These are phyloP conservation scores for Beauveria sp. DNA, from an alignment of 2,329 filamentous ascomycete genomes.

Conservation along the genomic window DNA sequence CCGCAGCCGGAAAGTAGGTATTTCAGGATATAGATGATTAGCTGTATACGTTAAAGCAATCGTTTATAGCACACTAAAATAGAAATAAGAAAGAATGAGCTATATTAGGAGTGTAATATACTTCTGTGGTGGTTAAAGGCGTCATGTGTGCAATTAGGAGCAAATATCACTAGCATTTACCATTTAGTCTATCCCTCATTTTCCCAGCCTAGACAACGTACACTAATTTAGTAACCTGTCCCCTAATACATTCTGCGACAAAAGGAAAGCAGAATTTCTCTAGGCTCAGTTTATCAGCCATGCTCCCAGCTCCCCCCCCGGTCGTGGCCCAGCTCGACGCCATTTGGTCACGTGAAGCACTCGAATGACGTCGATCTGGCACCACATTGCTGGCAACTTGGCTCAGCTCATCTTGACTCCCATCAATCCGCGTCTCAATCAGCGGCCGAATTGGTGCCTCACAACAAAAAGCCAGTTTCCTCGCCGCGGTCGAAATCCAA, in stretches of 20 bases:
- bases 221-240: neutral
- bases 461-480: neutral
- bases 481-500: neutral
- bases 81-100: neutral
- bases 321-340: neutral
- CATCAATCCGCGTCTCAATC: conserved; percentile 3
- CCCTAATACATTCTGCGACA: neutral
- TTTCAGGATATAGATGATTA: neutral
- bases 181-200: neutral
- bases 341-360: neutral
- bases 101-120: neutral
- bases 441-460: neutral
- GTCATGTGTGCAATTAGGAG: neutral
- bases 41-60: neutral
- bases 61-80: neutral
- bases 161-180: conserved; percentile 1
- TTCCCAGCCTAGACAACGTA: neutral
- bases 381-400: neutral
- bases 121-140: neutral
- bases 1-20: conserved; percentile 1
- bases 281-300: neutral
- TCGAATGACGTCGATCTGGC: conserved; percentile 3
- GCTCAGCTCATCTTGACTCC: neutral
- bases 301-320: neutral
- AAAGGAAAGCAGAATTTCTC: neutral